phyloP scores from a whole-genome alignment of 2,329 filamentous ascomycete species.

The Bipolaris sorokiniana region DNA sequence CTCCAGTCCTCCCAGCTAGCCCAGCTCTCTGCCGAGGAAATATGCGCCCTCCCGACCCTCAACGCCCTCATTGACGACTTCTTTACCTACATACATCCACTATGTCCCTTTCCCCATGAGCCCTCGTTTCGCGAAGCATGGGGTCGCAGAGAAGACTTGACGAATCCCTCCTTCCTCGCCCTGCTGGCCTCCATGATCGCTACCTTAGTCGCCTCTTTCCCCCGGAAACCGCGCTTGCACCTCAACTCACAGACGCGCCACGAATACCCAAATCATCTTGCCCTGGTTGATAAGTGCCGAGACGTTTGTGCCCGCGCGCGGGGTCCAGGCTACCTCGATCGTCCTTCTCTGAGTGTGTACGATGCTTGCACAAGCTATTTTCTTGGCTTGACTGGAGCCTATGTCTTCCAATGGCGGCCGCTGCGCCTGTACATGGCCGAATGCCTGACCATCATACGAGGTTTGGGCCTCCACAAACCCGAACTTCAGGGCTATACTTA shows the following conservation, averaged over 20 bases:
- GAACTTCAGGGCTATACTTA: constrained; percentile 53
- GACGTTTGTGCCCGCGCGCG: constrained; percentile 71
- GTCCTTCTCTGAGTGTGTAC: constrained; percentile 61
- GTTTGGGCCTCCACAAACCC: constrained; percentile 68
- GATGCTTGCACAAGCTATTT: constrained; percentile 79
- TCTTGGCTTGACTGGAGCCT: constrained; percentile 68
- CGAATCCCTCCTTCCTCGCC: constrained; percentile 70
- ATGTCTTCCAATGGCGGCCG: constrained; percentile 71
- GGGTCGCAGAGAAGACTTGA: constrained; percentile 68
- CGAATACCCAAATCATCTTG: constrained; percentile 71
- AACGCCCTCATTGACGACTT: constrained; percentile 78
- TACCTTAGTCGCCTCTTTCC: constrained; percentile 75
- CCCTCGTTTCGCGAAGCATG: constrained; percentile 76
- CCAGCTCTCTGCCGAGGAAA: constrained; percentile 67
- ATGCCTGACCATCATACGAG: constrained; percentile 70
- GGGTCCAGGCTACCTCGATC: constrained; percentile 63
- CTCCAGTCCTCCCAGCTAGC: constrained; percentile 54
- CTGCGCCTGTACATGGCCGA: constrained; percentile 76
- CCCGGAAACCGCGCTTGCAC: constrained; percentile 71
- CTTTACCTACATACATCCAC: constrained; percentile 80
- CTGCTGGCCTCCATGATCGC: constrained; percentile 77
- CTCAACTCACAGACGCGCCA: constrained; percentile 70
- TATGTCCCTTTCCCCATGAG: constrained; percentile 79
- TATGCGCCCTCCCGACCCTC: constrained; percentile 72
- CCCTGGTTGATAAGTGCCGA: constrained; percentile 73